Conservation (phyloP, 139 green algal genomes). For the Micromonas commoda region DNA sequence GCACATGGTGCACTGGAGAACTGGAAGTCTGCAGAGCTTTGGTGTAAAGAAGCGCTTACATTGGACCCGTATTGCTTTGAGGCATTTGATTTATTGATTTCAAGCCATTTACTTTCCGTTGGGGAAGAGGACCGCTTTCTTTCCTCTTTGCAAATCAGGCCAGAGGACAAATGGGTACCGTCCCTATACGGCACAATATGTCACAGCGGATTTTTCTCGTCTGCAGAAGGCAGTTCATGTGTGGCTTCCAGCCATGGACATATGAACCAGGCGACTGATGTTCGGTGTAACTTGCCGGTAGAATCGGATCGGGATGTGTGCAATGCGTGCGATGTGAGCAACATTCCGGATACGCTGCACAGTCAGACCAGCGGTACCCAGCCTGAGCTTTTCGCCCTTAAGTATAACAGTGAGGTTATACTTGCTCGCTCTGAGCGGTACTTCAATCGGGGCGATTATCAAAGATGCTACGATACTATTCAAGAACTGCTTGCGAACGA, state of each 20-base stretch:
- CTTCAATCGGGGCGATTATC: conserved; percentile 51
- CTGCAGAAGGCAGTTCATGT: neutral
- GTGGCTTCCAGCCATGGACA: neutral
- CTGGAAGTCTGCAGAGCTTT: neutral
- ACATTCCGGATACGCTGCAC: too few relatives aligned
- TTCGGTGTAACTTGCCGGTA: neutral
- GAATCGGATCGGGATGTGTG: neutral
- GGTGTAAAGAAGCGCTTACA: neutral
- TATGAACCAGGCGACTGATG: neutral
- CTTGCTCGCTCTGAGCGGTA: conserved; percentile 63
- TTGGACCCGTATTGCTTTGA: conserved; percentile 87
- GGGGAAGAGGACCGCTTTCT: conserved; percentile 68
- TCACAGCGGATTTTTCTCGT: neutral
- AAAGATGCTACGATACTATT: conserved; percentile 54
- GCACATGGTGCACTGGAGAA: conserved; percentile 8
- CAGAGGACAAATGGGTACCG: conserved; percentile 61
- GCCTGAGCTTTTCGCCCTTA: conserved; percentile 46
- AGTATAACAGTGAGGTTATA: conserved; percentile 61
- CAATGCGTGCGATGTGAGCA: too few relatives aligned
- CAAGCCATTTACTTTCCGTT: conserved; percentile 78
- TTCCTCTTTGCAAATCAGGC: conserved; percentile 44
- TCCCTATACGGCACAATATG: conserved; percentile 58
- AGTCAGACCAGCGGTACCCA: too few relatives aligned
- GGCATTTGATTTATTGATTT: conserved; percentile 76
- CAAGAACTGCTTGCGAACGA: conserved; percentile 59